A percentile compares a stretch with the other conserved stretches of the same genome.
Evolutionary conservation across 345 rosid species (phyloP).

Genomic region (Gossypium raimondii): DNA sequence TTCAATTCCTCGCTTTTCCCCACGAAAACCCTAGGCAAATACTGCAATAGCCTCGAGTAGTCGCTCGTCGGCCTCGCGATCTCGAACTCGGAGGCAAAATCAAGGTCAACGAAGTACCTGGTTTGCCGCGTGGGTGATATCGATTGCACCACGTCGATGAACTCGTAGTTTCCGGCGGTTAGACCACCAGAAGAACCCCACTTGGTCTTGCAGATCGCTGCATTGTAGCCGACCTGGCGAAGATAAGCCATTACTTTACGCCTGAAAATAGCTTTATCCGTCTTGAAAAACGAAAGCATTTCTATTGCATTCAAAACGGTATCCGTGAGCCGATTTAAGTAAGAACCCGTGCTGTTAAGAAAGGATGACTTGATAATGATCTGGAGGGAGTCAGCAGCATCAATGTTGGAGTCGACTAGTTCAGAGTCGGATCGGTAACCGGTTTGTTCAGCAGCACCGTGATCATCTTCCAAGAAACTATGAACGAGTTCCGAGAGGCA

Average conservation of each 20-base stretch:
- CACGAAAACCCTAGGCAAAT: constrained; percentile 55
- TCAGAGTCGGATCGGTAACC: constrained; percentile 50
- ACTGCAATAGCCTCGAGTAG: constrained; percentile 39
- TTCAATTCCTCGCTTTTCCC: constrained; percentile 63
- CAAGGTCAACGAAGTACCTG: constrained; percentile 69
- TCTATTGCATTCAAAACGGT: constrained; percentile 51
- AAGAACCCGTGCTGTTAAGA: constrained; percentile 32
- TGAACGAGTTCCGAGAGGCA: constrained; percentile 79
- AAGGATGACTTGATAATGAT: constrained; percentile 21
- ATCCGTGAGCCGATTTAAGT: constrained; percentile 32
- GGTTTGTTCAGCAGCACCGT: background rate
- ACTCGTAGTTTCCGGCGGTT: constrained; percentile 68
- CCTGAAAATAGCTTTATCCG: constrained; percentile 33
- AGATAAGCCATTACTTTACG: constrained; percentile 60
- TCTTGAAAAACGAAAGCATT: constrained; percentile 29
- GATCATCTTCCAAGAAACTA: constrained; percentile 56
- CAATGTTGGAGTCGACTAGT: constrained; percentile 26
- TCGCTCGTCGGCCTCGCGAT: constrained; percentile 79
- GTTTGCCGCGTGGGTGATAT: constrained; percentile 9
- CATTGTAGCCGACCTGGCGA: constrained; percentile 71
- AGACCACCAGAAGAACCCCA: constrained; percentile 65
- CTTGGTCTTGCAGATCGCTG: constrained; percentile 80
- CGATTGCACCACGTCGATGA: constrained; percentile 63
- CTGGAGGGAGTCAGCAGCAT: constrained; percentile 30
- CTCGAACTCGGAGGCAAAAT: constrained; percentile 68